Conservation (phyloP, 2,329 filamentous ascomycete genomes). For the Alternaria postmessia region DNA sequence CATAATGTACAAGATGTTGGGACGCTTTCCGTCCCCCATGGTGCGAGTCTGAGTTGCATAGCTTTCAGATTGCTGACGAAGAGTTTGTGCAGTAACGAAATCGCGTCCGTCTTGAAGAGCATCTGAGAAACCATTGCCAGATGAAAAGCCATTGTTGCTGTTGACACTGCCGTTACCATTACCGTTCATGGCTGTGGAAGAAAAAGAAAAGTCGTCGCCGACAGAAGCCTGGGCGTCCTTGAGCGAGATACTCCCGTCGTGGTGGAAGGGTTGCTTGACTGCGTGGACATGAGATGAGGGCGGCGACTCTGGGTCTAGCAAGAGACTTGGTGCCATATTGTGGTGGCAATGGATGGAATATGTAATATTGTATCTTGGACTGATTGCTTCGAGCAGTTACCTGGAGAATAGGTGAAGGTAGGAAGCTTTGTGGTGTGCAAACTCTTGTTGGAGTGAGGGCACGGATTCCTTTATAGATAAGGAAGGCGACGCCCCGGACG, state of each 20-base stretch:
- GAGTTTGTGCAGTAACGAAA: slow-evolving; percentile 40
- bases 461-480: slow-evolving; percentile 24
- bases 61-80: slow-evolving; percentile 34
- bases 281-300: slow-evolving; percentile 22
- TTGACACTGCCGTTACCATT: slow-evolving; percentile 21
- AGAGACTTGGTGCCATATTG: slow-evolving; percentile 43
- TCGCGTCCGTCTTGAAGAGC: slow-evolving; percentile 26
- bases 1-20: slow-evolving; percentile 94
- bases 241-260: slow-evolving; percentile 28
- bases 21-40: slow-evolving; percentile 53
- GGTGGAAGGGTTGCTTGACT: slow-evolving; percentile 28
- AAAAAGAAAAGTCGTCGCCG: slow-evolving; percentile 25
- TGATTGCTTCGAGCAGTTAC: not conserved
- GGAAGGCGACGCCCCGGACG: slow-evolving; percentile 12
- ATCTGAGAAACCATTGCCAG: slow-evolving; percentile 18
- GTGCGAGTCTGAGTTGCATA: slow-evolving; percentile 29
- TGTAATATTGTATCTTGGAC: not conserved
- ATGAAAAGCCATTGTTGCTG: slow-evolving; percentile 21
- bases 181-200: slow-evolving; percentile 22
- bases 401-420: not conserved
- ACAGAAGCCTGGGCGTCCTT: slow-evolving; percentile 34
- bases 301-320: slow-evolving; percentile 37
- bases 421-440: not conserved
- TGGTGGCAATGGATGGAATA: not conserved
- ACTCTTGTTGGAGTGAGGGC: slow-evolving; percentile 18